A percentile compares a stretch with the other conserved stretches of the same genome.
These are phyloP conservation scores for Eucalyptus regnans DNA, from an alignment of 345 rosid genomes.

Conservation along the genomic window DNA sequence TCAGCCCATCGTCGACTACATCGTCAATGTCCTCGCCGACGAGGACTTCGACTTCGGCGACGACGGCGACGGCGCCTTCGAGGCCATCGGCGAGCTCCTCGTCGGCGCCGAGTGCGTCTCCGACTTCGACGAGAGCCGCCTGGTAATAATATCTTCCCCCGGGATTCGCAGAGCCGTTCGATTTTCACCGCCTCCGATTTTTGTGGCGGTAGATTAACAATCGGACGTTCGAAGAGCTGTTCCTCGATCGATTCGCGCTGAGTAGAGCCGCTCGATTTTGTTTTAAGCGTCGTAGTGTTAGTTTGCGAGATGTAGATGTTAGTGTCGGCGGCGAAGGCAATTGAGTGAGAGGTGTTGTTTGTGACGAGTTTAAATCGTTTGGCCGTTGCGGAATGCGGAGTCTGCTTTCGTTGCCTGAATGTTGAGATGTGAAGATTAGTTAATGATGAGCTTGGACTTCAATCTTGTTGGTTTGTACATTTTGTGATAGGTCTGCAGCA, in stretches of 20 bases:
- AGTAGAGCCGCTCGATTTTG: background rate
- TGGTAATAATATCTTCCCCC: conserved; percentile 11
- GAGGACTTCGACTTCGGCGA: conserved; percentile 96
- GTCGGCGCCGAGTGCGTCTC: conserved; percentile 81
- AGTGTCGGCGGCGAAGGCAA: background rate
- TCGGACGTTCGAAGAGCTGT: background rate
- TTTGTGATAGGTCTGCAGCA: conserved; percentile 59
- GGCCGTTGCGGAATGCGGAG: background rate
- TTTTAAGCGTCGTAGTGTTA: background rate
- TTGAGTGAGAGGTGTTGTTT: background rate
- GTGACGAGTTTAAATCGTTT: background rate
- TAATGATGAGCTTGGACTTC: background rate
- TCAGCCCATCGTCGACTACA: conserved; percentile 88
- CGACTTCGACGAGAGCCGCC: conserved; percentile 67
- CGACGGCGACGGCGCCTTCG: conserved; percentile 84
- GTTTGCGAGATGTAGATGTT: background rate
- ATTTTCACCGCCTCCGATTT: background rate
- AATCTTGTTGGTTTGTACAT: background rate
- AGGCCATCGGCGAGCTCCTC: conserved; percentile 90
- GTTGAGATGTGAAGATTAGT: background rate
- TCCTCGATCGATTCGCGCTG: background rate
- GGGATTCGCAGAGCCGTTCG: background rate
- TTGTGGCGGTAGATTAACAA: background rate
- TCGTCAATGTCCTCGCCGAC: conserved; percentile 95
- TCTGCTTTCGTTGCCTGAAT: background rate